These are phyloP conservation scores for Aspergillus oerlinghausenensis DNA, from an alignment of 2,329 filamentous ascomycete species.

Conservation along the genomic window DNA sequence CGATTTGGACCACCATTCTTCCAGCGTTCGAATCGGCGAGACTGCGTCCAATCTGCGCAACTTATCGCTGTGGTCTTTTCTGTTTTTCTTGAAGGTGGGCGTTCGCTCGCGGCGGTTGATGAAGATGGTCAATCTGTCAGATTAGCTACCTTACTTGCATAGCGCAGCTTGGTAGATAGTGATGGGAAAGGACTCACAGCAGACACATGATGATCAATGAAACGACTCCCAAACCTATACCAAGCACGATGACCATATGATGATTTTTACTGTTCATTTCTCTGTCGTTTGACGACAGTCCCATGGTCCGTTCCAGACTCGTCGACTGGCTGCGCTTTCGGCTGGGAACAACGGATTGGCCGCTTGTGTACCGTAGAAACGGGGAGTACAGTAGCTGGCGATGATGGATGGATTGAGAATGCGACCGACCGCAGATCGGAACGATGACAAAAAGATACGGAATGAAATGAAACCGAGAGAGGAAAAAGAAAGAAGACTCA, in stretches of 20 bases:
- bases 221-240: slow-evolving; percentile 29
- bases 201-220: slow-evolving; percentile 29
- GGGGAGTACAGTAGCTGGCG: background rate
- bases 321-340: background rate
- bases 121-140: slow-evolving; percentile 27
- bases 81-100: slow-evolving; percentile 14
- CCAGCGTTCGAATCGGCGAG: slow-evolving; percentile 32
- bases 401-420: background rate
- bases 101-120: slow-evolving; percentile 29
- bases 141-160: slow-evolving; percentile 1
- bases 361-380: background rate
- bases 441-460: background rate
- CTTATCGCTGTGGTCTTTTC: slow-evolving; percentile 25
- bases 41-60: slow-evolving; percentile 34
- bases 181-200: slow-evolving; percentile 19
- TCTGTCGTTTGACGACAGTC: slow-evolving; percentile 16
- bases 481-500: background rate
- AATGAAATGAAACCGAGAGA: background rate
- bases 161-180: background rate
- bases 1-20: slow-evolving; percentile 34
- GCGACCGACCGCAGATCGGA: background rate
- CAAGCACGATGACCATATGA: slow-evolving; percentile 31
- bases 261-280: slow-evolving; percentile 17
- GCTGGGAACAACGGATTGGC: background rate
- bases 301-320: slow-evolving; percentile 9